A percentile compares a stretch with the other conserved stretches of the same genome.
phyloP scores from a whole-genome alignment of 495 filamentous ascomycete genomes.

The Tuber aestivum region DNA sequence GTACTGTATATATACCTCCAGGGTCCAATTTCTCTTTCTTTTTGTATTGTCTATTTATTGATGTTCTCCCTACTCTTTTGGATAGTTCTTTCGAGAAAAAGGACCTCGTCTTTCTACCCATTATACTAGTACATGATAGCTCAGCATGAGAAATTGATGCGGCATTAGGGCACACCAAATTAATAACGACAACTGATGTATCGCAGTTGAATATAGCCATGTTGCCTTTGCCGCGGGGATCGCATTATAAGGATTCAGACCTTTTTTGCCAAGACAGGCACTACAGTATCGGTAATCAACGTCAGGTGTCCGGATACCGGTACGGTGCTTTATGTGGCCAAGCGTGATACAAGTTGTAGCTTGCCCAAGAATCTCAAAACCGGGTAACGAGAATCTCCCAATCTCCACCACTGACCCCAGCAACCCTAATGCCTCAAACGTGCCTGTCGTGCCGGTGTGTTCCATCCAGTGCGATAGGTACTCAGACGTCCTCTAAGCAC shows the following conservation, averaged over 20 bases:
- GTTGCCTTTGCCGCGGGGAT: neutral
- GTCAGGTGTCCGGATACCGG: neutral
- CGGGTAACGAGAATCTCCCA: too few species aligned
- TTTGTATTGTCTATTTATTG: neutral
- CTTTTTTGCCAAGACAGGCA: neutral
- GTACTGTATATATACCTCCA: neutral
- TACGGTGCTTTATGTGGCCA: neutral
- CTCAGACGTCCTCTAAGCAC: too few species aligned
- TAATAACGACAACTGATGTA: neutral
- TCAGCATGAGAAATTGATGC: neutral
- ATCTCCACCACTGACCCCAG: too few species aligned
- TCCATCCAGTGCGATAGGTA: too few species aligned
- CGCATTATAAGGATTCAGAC: neutral
- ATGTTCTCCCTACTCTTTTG: neutral
- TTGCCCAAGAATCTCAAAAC: too few species aligned
- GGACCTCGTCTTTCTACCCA: neutral
- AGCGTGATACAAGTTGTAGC: too few species aligned
- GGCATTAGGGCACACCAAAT: neutral
- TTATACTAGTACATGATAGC: neutral
- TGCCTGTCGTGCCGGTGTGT: too few species aligned
- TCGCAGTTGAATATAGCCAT: neutral
- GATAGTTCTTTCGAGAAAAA: neutral
- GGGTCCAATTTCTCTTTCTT: neutral
- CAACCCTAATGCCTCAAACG: too few species aligned
- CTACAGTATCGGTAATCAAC: neutral